Percentiles rank a stretch among this genome's conserved stretches.
phyloP scores from a whole-genome alignment of 2,329 filamentous ascomycete species.

The Xylaria sp. region DNA sequence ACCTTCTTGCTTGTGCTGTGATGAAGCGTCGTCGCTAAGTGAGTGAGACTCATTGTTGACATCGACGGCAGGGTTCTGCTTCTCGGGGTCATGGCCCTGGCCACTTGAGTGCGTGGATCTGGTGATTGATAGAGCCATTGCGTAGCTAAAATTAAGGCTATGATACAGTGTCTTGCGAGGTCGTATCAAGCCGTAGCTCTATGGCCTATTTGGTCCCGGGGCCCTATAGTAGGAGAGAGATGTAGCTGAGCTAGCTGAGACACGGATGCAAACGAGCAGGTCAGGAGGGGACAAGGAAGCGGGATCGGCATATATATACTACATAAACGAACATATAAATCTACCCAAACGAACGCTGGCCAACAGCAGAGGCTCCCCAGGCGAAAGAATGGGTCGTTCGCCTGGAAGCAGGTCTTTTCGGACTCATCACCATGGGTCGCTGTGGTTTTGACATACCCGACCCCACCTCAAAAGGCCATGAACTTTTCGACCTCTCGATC shows the following conservation, averaged over 20 bases:
- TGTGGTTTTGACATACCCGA: too few species aligned
- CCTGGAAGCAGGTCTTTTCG: too few species aligned
- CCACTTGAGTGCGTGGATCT: background rate
- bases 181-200: background rate
- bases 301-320: conserved; percentile 2
- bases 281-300: background rate
- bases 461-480: too few species aligned
- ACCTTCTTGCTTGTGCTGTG: conserved; percentile 45
- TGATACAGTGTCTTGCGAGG: too few species aligned
- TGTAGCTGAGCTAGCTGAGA: background rate
- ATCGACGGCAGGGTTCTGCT: background rate
- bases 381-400: background rate
- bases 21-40: conserved; percentile 28
- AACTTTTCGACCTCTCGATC: too few species aligned
- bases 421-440: too few species aligned
- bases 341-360: background rate
- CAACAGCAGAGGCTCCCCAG: background rate
- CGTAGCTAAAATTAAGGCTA: background rate
- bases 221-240: background rate
- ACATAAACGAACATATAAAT: background rate
- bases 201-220: background rate
- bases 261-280: background rate
- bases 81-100: background rate
- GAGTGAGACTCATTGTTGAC: conserved; percentile 3
- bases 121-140: conserved; percentile 2